Base-by-base conservation (phyloP, 192 early-diverging fungal species). In the Coemansia reversa region DNA sequence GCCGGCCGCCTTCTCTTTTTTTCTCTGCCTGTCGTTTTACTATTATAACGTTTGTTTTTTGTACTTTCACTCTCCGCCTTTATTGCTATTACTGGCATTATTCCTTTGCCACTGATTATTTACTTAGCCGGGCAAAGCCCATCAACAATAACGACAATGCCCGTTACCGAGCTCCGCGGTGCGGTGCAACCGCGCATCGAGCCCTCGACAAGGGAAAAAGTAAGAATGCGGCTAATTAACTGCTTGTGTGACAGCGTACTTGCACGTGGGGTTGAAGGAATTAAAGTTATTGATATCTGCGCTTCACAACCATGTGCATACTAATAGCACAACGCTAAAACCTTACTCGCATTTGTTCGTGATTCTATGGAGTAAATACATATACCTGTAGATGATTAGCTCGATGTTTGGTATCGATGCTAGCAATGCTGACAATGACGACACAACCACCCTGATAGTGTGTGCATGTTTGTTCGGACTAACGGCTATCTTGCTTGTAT, bases 401-500 rank as follows among this genome's bases (percentile, higher is more conserved):
- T n/a, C 35, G 6, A 47, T 66, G 54, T 24, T 58, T 0, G 23
- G 50, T 22, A 42, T 66, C 49, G 66, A 53, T 6, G 65, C 66
- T 4, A 45, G 39, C 11, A 65, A 69, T 3, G 68, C 70, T 3
- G 58, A n/a, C 28, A 54, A 6, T 1, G 52, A 27, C 8, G 74
- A 51, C 50, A 19, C n/a, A 51, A 12, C 12, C 23, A 24, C 50
- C 50, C 7, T 58, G 51, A 25, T 55, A 24, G 18, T 16, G n/a
- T 32, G 9, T 18, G 60, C 42, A 30, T 39, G n/a, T 1, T 8
- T 76, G 2, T 71, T 51, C 28, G 68, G 68, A 0, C 7, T 76
- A 9, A 76, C 74, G 1, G 25, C 52, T 2, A 29, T 77, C n/a
- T 56, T 72, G 47, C 48, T 77, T 9, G 39, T 56, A 1, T 72